Percentiles rank a stretch among this genome's conserved stretches.
Conservation (phyloP, 2,329 filamentous ascomycete species). For the Macrophomina tecta region DNA sequence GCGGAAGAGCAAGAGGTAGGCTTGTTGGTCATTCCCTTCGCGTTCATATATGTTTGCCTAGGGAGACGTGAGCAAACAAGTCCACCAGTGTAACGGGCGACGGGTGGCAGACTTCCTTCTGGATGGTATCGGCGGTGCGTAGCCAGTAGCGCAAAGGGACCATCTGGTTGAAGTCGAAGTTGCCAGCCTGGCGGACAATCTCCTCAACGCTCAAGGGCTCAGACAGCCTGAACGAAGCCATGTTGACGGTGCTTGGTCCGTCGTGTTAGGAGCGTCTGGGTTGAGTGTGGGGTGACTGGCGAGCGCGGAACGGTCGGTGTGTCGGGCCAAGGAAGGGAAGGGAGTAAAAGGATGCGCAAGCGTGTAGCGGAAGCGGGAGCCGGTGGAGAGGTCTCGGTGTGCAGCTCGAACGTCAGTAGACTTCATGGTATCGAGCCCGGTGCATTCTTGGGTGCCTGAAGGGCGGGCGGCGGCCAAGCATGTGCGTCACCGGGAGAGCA, state of each 20-base stretch:
- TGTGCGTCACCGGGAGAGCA: constrained; percentile 16
- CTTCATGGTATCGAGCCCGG: constrained; percentile 8
- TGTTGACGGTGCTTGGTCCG: background rate
- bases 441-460: constrained; percentile 22
- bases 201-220: constrained; percentile 75
- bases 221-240: constrained; percentile 25
- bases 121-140: constrained; percentile 77
- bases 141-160: constrained; percentile 83
- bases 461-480: background rate
- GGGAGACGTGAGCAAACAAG: constrained; percentile 31
- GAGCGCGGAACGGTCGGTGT: background rate
- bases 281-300: background rate
- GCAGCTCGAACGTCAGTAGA: background rate
- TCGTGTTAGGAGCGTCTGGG: background rate
- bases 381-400: background rate
- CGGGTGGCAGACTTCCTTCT: constrained; percentile 72
- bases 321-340: background rate
- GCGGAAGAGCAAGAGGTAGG: constrained; percentile 89
- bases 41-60: constrained; percentile 84
- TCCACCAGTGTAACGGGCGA: background rate
- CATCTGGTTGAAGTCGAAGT: constrained; percentile 79
- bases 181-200: constrained; percentile 74
- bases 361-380: background rate
- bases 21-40: constrained; percentile 85
- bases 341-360: background rate